phyloP scores from a whole-genome alignment of 495 filamentous ascomycete species.

The Usnea hakonensis region DNA sequence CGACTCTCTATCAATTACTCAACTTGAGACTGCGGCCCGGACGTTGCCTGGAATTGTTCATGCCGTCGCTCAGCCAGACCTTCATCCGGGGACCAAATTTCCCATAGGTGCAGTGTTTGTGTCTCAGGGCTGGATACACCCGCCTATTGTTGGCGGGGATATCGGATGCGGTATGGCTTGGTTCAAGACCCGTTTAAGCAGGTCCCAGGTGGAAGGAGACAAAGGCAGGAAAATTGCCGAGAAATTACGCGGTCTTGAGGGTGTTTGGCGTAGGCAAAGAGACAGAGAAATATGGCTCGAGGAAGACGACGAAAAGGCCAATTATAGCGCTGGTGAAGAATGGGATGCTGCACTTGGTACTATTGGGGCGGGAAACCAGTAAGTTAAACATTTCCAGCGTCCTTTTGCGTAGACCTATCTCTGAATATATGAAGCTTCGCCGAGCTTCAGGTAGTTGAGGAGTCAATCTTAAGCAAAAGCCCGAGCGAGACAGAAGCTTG shows the following conservation, averaged over 20 bases:
- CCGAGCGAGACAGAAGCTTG: not conserved
- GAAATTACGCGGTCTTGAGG: slow-evolving; percentile 31
- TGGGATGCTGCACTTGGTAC: slow-evolving; percentile 34
- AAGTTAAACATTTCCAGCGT: too few relatives aligned
- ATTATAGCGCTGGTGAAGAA: slow-evolving; percentile 20
- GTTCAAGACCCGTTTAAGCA: slow-evolving; percentile 30
- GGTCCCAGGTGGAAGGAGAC: slow-evolving; percentile 27
- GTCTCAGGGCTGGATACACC: slow-evolving; percentile 31
- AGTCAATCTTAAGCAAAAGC: not conserved
- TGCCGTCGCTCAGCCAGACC: slow-evolving; percentile 32
- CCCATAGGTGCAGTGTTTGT: slow-evolving; percentile 35
- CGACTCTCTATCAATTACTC: slow-evolving; percentile 27
- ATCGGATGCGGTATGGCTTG: slow-evolving; percentile 38
- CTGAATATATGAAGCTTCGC: too few relatives aligned
- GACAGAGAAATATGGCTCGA: slow-evolving; percentile 30
- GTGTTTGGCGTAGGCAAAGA: slow-evolving; percentile 25
- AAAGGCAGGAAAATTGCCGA: slow-evolving; percentile 31
- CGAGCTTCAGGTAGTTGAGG: slow-evolving; percentile 29
- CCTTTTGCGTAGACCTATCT: too few relatives aligned
- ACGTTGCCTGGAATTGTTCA: slow-evolving; percentile 29
- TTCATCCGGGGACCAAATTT: slow-evolving; percentile 34
- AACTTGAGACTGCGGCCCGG: slow-evolving; percentile 28
- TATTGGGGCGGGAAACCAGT: slow-evolving; percentile 36
- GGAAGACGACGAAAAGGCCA: slow-evolving; percentile 4
- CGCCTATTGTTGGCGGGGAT: slow-evolving; percentile 35